Base-by-base conservation (phyloP, 164 flowering plant species). In the Vitis amurensis region DNA sequence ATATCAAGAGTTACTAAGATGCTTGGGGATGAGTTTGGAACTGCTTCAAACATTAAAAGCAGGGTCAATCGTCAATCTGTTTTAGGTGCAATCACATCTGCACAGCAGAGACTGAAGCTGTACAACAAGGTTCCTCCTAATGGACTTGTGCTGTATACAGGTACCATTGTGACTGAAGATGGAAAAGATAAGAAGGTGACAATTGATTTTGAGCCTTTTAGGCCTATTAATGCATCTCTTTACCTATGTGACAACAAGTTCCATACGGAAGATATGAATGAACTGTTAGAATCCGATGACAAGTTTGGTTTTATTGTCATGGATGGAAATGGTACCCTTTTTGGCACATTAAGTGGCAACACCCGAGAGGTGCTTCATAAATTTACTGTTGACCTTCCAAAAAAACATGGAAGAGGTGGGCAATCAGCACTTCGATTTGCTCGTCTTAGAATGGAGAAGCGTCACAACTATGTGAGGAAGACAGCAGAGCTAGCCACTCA, bases 11-110 rank as follows among this genome's bases (percentile, higher is more conserved):
- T 80, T 52, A 79, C 84, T 19, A 82, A 83, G 78, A 85, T 85
- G 88, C 72, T 83, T 47, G 88, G 83, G 9, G 84, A 85, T 77
- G 88, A 85, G 69, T 85, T 73, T 73, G 88, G 86, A 29, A 84
- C 85, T n/a, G 85, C 86, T 55, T 84, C 85, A 19, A 84, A 84
- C 73, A 84, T 82, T n/a, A 80, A 82, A 55, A 82, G 84, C 56
- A 76, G 82, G 64, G 80, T 79, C 23, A 82, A 82, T 59, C 79
- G 85, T 12, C 85, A 77, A 59, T 82, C 85, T 14, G 83, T 79
- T 17, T 52, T 82, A 19, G 85, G 83, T 37, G 85, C 85, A 37
- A 82, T 82, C 51, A 82, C 85, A 30, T 82, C 85, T 31, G 85
- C 83, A 44, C 83, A 80, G 71, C 83, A 82, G 57, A 80, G 85